phyloP scores from a whole-genome alignment of 139 green algal genomes.

The Micromonas pusilla region DNA sequence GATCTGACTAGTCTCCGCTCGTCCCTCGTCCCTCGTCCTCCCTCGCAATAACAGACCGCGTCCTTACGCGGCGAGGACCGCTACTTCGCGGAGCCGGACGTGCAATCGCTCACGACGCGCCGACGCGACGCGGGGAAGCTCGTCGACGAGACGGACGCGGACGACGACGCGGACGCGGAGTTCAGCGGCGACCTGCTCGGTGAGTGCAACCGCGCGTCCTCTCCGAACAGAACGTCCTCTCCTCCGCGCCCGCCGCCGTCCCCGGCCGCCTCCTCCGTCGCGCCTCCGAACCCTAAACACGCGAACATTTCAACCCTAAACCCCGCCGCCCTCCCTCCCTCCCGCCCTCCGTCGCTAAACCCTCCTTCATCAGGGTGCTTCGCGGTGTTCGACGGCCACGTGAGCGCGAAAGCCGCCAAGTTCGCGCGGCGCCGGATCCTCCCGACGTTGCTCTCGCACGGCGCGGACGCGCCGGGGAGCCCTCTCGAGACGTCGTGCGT shows the following conservation, averaged over 20 bases:
- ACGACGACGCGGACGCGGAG: background rate
- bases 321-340: no score
- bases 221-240: no score
- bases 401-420: background rate
- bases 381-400: background rate
- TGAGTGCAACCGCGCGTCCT: no score
- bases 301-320: no score
- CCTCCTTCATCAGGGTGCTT: no score
- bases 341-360: no score
- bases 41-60: background rate
- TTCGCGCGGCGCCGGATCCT: background rate
- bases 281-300: no score
- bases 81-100: background rate
- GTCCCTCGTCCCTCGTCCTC: background rate
- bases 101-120: background rate
- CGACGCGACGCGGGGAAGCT: no score
- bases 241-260: no score
- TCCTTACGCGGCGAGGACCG: background rate
- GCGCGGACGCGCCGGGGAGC: background rate
- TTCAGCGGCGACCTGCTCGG: background rate
- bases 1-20: no score
- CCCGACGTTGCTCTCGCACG: background rate
- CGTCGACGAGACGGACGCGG: no score
- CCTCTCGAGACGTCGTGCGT: background rate
- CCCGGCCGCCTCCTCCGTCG: no score